Percentiles rank a stretch among this genome's conserved stretches.
phyloP scores from a whole-genome alignment of 805 yeast species.

The Metschnikowia chrysomelidarum region DNA sequence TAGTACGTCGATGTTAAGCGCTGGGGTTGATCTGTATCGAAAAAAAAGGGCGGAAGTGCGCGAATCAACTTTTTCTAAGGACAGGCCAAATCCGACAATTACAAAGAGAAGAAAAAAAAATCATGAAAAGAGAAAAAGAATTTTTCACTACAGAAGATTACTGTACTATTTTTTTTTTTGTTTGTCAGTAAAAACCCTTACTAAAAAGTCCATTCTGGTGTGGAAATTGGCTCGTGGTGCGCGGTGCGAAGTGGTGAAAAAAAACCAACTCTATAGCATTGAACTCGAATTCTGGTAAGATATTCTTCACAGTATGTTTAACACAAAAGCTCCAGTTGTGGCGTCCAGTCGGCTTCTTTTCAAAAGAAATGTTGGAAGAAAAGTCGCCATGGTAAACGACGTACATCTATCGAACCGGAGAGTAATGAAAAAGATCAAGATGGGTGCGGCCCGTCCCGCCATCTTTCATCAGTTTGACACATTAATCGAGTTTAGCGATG shows the following conservation, averaged over 20 bases:
- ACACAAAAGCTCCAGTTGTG: not conserved
- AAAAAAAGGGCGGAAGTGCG: conserved; percentile 11
- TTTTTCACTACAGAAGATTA: no score
- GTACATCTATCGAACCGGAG: conserved; percentile 48
- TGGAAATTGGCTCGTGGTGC: no score
- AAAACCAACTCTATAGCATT: no score
- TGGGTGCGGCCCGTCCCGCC: conserved; percentile 92
- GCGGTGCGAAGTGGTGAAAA: no score
- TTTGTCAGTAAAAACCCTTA: no score
- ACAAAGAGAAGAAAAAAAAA: conserved; percentile 1
- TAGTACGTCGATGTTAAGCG: no score
- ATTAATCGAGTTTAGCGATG: conserved; percentile 88
- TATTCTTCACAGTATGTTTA: no score
- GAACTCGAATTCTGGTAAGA: no score
- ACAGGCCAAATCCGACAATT: no score
- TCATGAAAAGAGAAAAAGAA: no score
- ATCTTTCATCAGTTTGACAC: conserved; percentile 89
- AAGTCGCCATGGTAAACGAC: conserved; percentile 32
- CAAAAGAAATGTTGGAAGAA: conserved; percentile 12
- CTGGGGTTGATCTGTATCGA: conserved; percentile 2
- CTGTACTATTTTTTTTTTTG: no score
- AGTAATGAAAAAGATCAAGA: conserved; percentile 63
- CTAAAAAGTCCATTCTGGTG: no score
- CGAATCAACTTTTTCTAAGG: conserved; percentile 11
- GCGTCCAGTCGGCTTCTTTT: conserved; percentile 10